These are phyloP conservation scores for Daldinia childiae DNA, from an alignment of 495 filamentous ascomycete genomes.

Conservation along the genomic window DNA sequence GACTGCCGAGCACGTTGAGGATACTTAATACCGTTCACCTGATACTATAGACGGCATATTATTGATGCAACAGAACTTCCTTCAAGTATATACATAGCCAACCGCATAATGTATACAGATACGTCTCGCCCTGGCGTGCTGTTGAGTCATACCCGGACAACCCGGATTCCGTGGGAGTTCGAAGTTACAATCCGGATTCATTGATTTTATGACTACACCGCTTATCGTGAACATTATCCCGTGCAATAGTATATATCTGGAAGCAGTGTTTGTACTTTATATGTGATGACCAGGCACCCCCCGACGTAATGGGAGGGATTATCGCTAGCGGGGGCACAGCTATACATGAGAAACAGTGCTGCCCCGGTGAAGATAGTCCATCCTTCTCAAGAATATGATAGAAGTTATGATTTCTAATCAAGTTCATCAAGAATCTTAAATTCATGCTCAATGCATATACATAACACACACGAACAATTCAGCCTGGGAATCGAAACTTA, in stretches of 20 bases:
- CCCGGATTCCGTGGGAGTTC: not conserved
- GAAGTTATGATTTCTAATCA: not conserved
- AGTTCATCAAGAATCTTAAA: conserved; percentile 1
- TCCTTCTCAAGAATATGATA: not conserved
- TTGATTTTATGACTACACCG: not conserved
- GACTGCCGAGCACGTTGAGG: not conserved
- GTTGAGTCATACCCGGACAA: not conserved
- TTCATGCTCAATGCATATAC: not conserved
- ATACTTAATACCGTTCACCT: not conserved
- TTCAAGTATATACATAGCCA: not conserved
- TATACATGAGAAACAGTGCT: not conserved
- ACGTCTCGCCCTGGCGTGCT: not conserved
- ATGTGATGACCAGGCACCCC: not conserved
- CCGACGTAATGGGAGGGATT: not conserved
- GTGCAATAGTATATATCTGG: not conserved
- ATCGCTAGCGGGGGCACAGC: not conserved
- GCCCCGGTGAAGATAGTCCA: not conserved
- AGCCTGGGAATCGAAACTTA: conserved; percentile 37
- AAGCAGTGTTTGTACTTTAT: not conserved
- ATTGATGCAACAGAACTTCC: too few relatives aligned
- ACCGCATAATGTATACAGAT: not conserved
- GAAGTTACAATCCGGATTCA: not conserved
- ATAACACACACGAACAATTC: conserved; percentile 21
- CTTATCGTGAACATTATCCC: not conserved
- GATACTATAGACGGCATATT: too few relatives aligned